Evolutionary conservation across 306 rosid species (phyloP).

Genomic region (Geum urbanum): DNA sequence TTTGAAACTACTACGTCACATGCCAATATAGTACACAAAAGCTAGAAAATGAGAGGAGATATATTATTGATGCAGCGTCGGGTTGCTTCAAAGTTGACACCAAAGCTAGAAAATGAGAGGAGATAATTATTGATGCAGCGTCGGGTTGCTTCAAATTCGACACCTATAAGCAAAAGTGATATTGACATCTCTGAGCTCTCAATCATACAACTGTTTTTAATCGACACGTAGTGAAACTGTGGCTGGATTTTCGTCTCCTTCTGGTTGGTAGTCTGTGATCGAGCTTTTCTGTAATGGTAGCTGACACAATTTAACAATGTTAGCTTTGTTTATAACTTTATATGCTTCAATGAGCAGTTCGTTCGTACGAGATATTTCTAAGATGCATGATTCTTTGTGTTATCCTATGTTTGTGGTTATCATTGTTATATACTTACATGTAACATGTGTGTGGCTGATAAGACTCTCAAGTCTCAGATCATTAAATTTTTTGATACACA

Average conservation of each 20-base stretch:
- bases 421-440: too few relatives aligned
- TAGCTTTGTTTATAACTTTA: too few relatives aligned
- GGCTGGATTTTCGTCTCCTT: neutral
- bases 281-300: neutral
- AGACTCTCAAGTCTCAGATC: too few relatives aligned
- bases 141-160: neutral
- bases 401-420: too few relatives aligned
- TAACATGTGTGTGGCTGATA: too few relatives aligned
- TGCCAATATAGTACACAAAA: neutral
- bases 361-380: too few relatives aligned
- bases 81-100: neutral
- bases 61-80: neutral
- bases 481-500: too few relatives aligned
- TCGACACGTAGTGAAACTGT: neutral
- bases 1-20: neutral
- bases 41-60: neutral
- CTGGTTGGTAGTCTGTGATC: neutral
- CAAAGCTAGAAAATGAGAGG: neutral
- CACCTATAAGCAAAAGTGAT: neutral
- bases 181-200: neutral
- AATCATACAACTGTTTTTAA: neutral
- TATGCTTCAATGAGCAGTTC: too few relatives aligned
- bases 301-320: neutral
- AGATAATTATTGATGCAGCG: neutral
- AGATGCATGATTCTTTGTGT: too few relatives aligned